These are phyloP conservation scores for Coffea eugenioides DNA, from an alignment of 257 asterid genomes.

Conservation along the genomic window DNA sequence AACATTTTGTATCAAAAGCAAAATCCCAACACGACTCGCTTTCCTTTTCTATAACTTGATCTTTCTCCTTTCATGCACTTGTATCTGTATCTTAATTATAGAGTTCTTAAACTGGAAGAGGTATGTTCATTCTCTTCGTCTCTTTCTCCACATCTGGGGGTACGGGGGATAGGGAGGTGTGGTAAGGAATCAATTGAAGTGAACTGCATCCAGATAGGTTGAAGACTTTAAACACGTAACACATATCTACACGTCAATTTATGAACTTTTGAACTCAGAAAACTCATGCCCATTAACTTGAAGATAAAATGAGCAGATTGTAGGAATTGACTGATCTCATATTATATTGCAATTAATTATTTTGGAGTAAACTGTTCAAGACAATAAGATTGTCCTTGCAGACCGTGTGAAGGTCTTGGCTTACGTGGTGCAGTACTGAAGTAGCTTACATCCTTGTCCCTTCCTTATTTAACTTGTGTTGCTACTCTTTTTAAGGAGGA, in stretches of 20 bases:
- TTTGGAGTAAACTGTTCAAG: background rate
- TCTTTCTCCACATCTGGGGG: background rate
- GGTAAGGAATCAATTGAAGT: background rate
- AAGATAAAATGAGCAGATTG: background rate
- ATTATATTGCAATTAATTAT: background rate
- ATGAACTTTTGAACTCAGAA: background rate
- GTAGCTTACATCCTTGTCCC: background rate
- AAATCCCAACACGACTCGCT: background rate
- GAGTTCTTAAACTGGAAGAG: background rate
- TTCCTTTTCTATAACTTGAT: background rate
- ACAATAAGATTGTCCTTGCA: background rate
- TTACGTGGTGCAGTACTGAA: background rate
- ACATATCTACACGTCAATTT: background rate
- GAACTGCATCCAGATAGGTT: background rate
- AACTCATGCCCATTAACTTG: background rate
- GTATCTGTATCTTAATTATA: no score
- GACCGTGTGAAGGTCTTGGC: background rate
- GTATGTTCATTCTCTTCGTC: background rate
- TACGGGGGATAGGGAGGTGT: background rate
- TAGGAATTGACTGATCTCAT: background rate
- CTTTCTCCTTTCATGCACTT: background rate
- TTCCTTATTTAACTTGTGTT: background rate
- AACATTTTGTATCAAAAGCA: slow-evolving; percentile 5
- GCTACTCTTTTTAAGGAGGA: slow-evolving; percentile 18
- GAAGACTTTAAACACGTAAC: background rate